phyloP scores from a whole-genome alignment of 202 grass and related monocot species.

The Thinopyrum obtusiflorum region DNA sequence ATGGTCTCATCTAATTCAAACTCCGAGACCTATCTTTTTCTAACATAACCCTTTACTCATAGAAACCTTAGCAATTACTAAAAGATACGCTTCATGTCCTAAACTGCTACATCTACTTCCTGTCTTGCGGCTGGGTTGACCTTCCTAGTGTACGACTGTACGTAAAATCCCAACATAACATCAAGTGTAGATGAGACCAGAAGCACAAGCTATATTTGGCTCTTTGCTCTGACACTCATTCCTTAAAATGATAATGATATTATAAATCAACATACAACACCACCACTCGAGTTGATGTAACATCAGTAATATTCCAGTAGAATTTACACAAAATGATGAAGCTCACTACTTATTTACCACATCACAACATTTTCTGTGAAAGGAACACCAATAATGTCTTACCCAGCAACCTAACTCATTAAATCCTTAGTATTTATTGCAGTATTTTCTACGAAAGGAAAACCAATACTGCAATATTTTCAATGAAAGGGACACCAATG shows the following conservation, averaged over 20 bases:
- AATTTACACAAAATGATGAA: neutral
- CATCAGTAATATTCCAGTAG: too few species aligned
- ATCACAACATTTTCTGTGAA: neutral
- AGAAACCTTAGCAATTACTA: too few species aligned
- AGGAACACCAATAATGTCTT: neutral
- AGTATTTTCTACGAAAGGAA: neutral
- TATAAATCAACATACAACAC: neutral
- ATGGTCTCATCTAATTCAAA: too few species aligned
- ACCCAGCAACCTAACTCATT: neutral
- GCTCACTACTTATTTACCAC: neutral
- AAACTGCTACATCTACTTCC: too few species aligned
- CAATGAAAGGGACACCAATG: too few species aligned
- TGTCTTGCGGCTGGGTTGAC: too few species aligned
- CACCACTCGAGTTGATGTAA: neutral
- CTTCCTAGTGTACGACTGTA: too few species aligned
- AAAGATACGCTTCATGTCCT: too few species aligned
- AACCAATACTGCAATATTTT: too few species aligned
- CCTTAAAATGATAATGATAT: neutral
- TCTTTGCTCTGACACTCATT: neutral
- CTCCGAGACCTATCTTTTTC: too few species aligned
- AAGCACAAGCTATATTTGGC: neutral
- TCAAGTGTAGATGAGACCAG: neutral
- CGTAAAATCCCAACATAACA: too few species aligned
- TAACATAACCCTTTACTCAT: too few species aligned
- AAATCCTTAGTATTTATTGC: neutral